These are phyloP conservation scores for Colletotrichum sp. DNA, from an alignment of 2,329 filamentous ascomycete species.

Conservation along the genomic window DNA sequence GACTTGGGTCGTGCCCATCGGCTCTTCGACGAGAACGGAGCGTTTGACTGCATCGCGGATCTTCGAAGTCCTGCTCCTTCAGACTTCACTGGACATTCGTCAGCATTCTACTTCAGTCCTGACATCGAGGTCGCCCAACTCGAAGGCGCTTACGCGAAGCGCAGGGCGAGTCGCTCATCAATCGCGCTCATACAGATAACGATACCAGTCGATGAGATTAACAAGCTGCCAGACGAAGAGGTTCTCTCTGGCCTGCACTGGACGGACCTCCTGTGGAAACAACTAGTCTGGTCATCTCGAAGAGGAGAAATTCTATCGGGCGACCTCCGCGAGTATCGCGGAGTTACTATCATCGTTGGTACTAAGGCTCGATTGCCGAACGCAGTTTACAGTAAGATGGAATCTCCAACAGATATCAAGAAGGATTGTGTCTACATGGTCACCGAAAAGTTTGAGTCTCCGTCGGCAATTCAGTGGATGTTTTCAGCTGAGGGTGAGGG, in stretches of 20 bases:
- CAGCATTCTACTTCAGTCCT: background rate
- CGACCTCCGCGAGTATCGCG: background rate
- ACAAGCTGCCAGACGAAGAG: background rate
- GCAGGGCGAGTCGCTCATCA: background rate
- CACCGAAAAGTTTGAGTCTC: background rate
- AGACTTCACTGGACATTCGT: background rate
- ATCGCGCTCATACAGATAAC: background rate
- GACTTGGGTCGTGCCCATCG: background rate
- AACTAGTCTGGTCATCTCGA: background rate
- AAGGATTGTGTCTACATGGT: background rate
- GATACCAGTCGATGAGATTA: background rate
- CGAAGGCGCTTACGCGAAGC: background rate
- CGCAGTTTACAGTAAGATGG: background rate
- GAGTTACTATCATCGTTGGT: background rate
- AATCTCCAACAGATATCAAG: background rate
- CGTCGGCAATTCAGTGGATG: background rate
- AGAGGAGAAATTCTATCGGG: background rate
- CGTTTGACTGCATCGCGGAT: background rate
- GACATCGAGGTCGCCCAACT: background rate
- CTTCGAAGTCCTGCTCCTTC: background rate
- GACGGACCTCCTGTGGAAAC: background rate
- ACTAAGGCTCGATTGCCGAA: background rate
- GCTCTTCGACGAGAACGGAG: background rate
- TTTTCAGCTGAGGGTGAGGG: background rate
- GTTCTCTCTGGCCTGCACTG: background rate